Evolutionary conservation across 345 rosid genomes (phyloP).

Genomic region (Bruguiera sexangula): DNA sequence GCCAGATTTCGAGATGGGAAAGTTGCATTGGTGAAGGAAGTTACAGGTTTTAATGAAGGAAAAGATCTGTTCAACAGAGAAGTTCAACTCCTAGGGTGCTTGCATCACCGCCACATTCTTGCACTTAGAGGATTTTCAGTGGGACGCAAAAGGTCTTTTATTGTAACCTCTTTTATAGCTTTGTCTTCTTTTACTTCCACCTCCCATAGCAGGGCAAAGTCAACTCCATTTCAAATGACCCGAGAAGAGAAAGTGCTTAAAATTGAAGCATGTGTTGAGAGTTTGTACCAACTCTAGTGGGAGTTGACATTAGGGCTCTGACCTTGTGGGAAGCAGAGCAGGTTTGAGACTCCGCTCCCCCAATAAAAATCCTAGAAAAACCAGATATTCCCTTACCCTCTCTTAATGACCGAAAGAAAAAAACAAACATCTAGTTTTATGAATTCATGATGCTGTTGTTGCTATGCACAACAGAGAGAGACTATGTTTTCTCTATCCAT

Average conservation of each 20-base stretch:
- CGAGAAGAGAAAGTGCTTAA: background rate
- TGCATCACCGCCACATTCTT: constrained; percentile 95
- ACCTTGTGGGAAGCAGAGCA: no score
- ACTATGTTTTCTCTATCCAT: background rate
- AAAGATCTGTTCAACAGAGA: constrained; percentile 58
- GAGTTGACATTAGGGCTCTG: no score
- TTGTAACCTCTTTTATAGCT: background rate
- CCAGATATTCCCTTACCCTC: no score
- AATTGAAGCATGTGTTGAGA: background rate
- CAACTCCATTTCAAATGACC: background rate
- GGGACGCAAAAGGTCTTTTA: constrained; percentile 67
- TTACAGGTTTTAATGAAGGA: constrained; percentile 43
- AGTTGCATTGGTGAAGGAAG: constrained; percentile 68
- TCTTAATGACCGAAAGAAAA: no score
- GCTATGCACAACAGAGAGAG: background rate
- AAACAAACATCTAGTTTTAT: no score
- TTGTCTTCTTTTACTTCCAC: no score
- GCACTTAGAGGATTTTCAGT: constrained; percentile 72
- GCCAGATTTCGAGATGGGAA: constrained; percentile 71
- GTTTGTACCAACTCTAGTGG: background rate
- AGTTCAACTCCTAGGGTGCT: constrained; percentile 66
- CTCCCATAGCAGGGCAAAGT: background rate
- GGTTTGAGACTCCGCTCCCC: no score
- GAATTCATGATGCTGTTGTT: no score
- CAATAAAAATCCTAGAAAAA: no score